Conservation (phyloP, 208 protist species). For the Strigomonas galati region DNA sequence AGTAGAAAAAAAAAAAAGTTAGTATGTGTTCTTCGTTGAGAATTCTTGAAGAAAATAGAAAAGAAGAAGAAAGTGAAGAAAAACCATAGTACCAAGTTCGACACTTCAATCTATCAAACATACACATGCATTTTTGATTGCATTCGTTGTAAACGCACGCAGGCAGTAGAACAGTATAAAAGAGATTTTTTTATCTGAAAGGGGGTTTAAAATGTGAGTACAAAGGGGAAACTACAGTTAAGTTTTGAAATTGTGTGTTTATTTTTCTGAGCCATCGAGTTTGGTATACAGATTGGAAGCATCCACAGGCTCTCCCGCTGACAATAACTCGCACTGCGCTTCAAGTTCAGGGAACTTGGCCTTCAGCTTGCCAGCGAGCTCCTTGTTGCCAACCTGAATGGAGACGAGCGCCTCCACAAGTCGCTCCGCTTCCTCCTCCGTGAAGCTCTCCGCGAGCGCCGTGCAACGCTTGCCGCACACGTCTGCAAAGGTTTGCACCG, state of each 20-base stretch:
- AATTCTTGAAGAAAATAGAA: too few relatives aligned
- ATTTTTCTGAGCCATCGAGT: too few relatives aligned
- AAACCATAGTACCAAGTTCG: background rate
- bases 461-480: conserved; percentile 36
- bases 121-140: background rate
- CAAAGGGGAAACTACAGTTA: too few relatives aligned
- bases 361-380: conserved; percentile 21
- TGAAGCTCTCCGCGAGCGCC: conserved; percentile 30
- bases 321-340: conserved; percentile 1
- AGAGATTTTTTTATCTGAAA: too few relatives aligned
- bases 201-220: too few relatives aligned
- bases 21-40: too few relatives aligned
- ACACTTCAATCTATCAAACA: background rate
- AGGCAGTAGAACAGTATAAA: too few relatives aligned
- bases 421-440: conserved; percentile 26
- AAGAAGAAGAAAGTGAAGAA: background rate
- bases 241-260: too few relatives aligned
- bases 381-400: conserved; percentile 24
- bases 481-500: conserved; percentile 9
- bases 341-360: conserved; percentile 30
- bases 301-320: too few relatives aligned
- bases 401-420: conserved; percentile 27
- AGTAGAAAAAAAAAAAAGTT: background rate
- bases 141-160: background rate
- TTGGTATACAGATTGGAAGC: too few relatives aligned